Evolutionary conservation across 352 stramenopile species (phyloP).

Genomic region (Globisporangium cylindrosporum): DNA sequence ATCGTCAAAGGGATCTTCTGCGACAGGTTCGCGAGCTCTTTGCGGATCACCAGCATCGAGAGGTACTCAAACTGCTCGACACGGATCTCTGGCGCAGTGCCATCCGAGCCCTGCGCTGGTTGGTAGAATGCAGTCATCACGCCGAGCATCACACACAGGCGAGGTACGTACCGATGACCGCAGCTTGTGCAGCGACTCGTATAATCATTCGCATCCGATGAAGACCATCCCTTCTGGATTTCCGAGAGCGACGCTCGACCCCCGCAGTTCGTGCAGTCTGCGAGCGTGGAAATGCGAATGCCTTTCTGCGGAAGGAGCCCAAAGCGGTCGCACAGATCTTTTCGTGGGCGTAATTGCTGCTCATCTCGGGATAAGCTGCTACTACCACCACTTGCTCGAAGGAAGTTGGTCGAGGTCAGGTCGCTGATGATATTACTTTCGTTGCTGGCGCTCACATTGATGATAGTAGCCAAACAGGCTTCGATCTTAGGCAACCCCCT

Average conservation of each 20-base stretch:
- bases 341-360: conserved; percentile 19
- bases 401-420: background rate
- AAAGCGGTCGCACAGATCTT: conserved; percentile 50
- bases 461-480: conserved; percentile 1
- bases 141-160: conserved; percentile 35
- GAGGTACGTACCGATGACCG: conserved; percentile 29
- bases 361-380: background rate
- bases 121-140: conserved; percentile 30
- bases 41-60: conserved; percentile 40
- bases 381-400: background rate
- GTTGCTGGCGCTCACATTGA: background rate
- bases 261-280: conserved; percentile 36
- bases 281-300: conserved; percentile 39
- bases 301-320: conserved; percentile 30
- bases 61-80: conserved; percentile 47
- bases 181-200: conserved; percentile 35
- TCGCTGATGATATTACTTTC: background rate
- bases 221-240: conserved; percentile 32
- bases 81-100: conserved; percentile 6
- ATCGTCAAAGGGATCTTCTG: conserved; percentile 37
- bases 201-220: conserved; percentile 38
- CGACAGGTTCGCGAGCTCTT: conserved; percentile 38
- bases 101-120: background rate
- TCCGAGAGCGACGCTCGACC: conserved; percentile 29
- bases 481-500: conserved; percentile 31